Evolutionary conservation across 441 rosid species (phyloP).

Genomic region (Syzygium syzygioides): DNA sequence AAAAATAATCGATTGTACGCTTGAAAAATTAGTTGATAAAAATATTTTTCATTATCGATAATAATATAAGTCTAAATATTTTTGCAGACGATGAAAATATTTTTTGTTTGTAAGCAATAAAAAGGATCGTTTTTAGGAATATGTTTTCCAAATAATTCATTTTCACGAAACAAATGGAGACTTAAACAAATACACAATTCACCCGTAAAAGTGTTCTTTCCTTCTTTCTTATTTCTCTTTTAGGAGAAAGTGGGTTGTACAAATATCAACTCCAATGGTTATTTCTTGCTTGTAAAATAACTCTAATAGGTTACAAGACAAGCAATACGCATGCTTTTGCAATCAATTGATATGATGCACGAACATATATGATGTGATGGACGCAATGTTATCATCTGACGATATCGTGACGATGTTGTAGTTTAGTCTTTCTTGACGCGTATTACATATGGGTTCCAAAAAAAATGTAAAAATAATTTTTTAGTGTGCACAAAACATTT

Average conservation of each 20-base stretch:
- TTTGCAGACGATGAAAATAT: too few relatives aligned
- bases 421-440: rapidly evolving
- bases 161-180: too few relatives aligned
- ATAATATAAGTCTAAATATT: too few relatives aligned
- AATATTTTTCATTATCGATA: too few relatives aligned
- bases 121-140: too few relatives aligned
- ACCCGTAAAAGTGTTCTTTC: not conserved
- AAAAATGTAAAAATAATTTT: too few relatives aligned
- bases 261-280: not conserved
- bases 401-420: not conserved
- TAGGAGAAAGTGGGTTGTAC: not conserved
- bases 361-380: not conserved
- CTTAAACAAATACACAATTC: not conserved
- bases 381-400: too few relatives aligned
- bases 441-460: rapidly evolving
- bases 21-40: too few relatives aligned
- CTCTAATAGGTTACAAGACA: not conserved
- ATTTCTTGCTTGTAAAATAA: not conserved
- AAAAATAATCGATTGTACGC: too few relatives aligned
- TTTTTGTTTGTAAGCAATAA: too few relatives aligned
- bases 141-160: too few relatives aligned
- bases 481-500: not conserved
- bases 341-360: not conserved
- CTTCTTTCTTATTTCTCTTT: not conserved
- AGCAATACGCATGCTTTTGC: not conserved